Percentiles rank a stretch among this genome's conserved stretches.
phyloP scores from a whole-genome alignment of 306 rosid species.

The Citrullus amarus region DNA sequence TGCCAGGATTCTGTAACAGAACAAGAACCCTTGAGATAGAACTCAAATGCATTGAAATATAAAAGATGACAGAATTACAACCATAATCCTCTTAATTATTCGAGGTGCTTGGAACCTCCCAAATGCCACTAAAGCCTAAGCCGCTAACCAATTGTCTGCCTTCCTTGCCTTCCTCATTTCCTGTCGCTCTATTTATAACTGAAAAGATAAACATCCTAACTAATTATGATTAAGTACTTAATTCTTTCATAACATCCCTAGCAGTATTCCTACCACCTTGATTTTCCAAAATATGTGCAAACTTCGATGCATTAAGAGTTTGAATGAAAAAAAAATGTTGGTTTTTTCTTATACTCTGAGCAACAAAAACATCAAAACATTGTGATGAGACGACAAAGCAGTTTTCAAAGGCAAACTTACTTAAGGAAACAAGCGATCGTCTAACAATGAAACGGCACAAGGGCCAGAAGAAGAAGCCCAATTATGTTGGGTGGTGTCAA shows the following conservation, averaged over 20 bases:
- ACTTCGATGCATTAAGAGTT: background rate
- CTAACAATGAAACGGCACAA: conserved; percentile 38
- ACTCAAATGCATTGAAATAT: background rate
- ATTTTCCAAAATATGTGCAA: background rate
- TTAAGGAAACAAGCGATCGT: conserved; percentile 30
- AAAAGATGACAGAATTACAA: background rate
- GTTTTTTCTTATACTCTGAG: background rate
- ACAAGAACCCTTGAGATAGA: background rate
- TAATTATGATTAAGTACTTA: background rate
- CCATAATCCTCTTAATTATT: background rate
- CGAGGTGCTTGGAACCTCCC: background rate
- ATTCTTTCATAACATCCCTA: background rate
- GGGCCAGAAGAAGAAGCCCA: conserved; percentile 80
- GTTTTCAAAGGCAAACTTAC: conserved; percentile 10
- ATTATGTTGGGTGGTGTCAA: conserved; percentile 40
- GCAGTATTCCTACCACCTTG: background rate
- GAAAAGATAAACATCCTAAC: background rate
- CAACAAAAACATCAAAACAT: background rate
- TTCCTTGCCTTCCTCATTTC: background rate
- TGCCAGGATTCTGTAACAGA: background rate
- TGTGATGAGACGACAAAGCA: background rate
- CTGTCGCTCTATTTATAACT: background rate
- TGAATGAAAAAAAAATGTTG: background rate
- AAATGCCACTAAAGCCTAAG: background rate
- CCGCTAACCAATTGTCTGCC: background rate